Evolutionary conservation across 208 protist genomes (phyloP).

Genomic region (Acanthamoeba triangularis): DNA sequence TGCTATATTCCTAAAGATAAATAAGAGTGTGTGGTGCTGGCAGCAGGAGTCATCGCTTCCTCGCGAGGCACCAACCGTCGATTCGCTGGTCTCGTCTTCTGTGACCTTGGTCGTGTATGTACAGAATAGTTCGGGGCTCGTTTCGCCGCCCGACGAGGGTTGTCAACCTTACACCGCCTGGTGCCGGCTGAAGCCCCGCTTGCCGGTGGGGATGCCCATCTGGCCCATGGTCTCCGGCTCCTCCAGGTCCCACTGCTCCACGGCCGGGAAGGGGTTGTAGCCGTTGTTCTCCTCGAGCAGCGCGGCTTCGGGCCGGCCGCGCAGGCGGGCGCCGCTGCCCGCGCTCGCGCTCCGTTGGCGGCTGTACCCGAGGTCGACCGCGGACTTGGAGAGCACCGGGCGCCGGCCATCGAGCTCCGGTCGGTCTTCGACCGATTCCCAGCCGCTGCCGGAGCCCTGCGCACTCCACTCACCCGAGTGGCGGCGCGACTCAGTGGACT

Average conservation of each 20-base stretch:
- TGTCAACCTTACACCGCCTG: neutral
- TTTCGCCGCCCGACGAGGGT: neutral
- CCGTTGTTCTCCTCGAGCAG: neutral
- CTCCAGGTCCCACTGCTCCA: slow-evolving; percentile 33
- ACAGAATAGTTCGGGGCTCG: neutral
- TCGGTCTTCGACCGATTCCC: neutral
- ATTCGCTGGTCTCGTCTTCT: neutral
- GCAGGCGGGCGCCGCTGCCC: neutral
- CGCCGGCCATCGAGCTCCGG: neutral
- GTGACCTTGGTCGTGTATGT: neutral
- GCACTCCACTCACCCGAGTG: neutral
- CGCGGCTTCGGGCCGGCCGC: neutral
- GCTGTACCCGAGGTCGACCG: neutral
- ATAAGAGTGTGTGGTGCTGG: neutral
- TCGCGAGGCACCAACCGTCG: neutral
- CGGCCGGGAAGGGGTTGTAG: neutral
- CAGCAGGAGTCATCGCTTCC: neutral
- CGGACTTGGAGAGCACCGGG: neutral
- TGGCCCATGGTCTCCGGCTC: slow-evolving; percentile 11
- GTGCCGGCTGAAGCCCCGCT: slow-evolving; percentile 5
- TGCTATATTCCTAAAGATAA: neutral
- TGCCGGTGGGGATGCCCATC: neutral
- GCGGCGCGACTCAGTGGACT: neutral
- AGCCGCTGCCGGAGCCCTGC: neutral
- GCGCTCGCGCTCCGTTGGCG: neutral